These are phyloP conservation scores for Chaetomium globosum DNA, from an alignment of 2,329 filamentous ascomycete genomes.

Conservation along the genomic window DNA sequence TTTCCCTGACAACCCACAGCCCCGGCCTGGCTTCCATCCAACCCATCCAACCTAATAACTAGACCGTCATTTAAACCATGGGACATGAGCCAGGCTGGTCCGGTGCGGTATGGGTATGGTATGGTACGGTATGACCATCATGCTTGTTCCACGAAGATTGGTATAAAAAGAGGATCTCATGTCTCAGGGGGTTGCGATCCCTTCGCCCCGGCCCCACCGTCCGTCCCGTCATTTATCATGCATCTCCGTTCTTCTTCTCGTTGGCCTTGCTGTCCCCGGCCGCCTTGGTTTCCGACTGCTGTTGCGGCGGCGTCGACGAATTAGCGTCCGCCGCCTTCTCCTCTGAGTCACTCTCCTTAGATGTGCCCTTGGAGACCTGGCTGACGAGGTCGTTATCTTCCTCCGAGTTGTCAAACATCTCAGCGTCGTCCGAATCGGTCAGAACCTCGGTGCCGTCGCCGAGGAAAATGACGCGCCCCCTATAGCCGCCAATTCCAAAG, in stretches of 20 bases:
- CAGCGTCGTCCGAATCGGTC: constrained; percentile 83
- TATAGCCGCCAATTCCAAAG: constrained; percentile 70
- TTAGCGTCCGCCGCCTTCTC: constrained; percentile 6
- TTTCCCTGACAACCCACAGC: not conserved
- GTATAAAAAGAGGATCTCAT: constrained; percentile 23
- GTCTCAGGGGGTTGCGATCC: constrained; percentile 12
- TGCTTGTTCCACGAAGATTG: constrained; percentile 19
- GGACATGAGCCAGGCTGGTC: constrained; percentile 12
- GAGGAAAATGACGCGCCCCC: constrained; percentile 88
- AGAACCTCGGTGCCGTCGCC: constrained; percentile 93
- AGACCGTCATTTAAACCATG: constrained; percentile 4
- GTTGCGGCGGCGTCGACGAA: constrained; percentile 11
- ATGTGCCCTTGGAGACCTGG: constrained; percentile 71
- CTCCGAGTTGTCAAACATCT: constrained; percentile 87
- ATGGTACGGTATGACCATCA: constrained; percentile 23
- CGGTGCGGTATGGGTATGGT: constrained; percentile 11
- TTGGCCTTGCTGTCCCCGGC: constrained; percentile 9
- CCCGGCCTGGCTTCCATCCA: constrained; percentile 2
- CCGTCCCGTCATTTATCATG: constrained; percentile 10
- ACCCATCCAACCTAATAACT: constrained; percentile 4
- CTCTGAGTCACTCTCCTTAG: constrained; percentile 19
- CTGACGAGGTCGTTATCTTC: constrained; percentile 85
- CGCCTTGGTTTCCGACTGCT: constrained; percentile 13
- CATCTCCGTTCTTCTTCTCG: constrained; percentile 15
- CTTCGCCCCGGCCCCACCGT: not conserved